Evolutionary conservation across 2,329 filamentous ascomycete species (phyloP).

Genomic region (Colletotrichum sp.): DNA sequence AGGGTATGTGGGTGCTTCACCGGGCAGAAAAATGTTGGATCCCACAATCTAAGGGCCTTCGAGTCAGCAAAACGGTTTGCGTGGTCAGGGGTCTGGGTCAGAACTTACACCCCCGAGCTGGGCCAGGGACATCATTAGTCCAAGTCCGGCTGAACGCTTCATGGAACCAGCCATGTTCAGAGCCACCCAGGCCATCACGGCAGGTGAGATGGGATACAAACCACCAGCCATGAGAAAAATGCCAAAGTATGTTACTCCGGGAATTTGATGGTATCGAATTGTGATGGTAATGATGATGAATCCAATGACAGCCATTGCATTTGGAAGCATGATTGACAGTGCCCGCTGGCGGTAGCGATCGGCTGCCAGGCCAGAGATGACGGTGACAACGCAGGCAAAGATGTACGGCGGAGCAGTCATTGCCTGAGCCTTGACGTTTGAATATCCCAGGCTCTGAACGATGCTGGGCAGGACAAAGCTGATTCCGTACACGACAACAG

Average conservation of each 20-base stretch:
- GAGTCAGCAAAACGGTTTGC: not conserved
- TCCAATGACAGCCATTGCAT: not conserved
- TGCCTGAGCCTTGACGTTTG: not conserved
- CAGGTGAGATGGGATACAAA: not conserved
- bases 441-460: not conserved
- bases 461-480: not conserved
- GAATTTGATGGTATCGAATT: not conserved
- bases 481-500: not conserved
- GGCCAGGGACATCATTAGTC: not conserved
- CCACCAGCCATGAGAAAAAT: not conserved
- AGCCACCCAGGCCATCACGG: not conserved
- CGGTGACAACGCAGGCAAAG: not conserved
- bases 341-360: not conserved
- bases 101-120: not conserved
- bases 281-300: not conserved
- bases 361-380: not conserved
- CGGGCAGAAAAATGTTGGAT: not conserved
- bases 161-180: not conserved
- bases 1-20: not conserved
- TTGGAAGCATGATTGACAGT: not conserved
- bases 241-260: not conserved
- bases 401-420: not conserved
- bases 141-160: not conserved
- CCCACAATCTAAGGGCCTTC: not conserved
- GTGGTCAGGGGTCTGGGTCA: not conserved